These are phyloP conservation scores for Aspergillus sp. DNA, from an alignment of 2,329 filamentous ascomycete species.

Conservation along the genomic window DNA sequence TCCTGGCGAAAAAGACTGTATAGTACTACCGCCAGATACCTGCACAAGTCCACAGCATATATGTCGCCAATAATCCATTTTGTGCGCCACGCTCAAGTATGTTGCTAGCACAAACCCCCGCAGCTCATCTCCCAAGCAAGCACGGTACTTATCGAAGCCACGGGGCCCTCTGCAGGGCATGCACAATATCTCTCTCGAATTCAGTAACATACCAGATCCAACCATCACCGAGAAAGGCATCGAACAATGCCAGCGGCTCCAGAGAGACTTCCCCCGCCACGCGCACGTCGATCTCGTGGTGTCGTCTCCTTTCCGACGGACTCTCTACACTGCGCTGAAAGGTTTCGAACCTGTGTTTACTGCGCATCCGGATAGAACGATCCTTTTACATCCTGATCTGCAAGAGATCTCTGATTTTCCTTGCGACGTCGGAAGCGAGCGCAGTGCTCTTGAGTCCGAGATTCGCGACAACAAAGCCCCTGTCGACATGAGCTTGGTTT, in stretches of 20 bases:
- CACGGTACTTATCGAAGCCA: neutral
- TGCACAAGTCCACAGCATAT: neutral
- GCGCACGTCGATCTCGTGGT: neutral
- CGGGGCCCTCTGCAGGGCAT: neutral
- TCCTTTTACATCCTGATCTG: neutral
- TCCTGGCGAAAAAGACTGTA: neutral
- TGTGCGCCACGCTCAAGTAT: neutral
- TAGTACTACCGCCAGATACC: neutral
- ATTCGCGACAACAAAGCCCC: neutral
- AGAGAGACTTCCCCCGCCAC: neutral
- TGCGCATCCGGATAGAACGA: neutral
- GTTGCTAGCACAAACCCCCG: no score
- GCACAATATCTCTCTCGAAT: neutral
- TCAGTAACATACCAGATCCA: neutral
- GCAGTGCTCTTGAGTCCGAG: neutral
- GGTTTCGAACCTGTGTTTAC: neutral
- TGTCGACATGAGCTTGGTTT: neutral
- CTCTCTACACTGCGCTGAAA: neutral
- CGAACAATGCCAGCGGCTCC: neutral
- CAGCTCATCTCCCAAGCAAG: neutral
- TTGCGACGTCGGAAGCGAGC: neutral
- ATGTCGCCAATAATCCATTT: neutral
- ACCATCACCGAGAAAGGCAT: neutral
- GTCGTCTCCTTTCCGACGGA: neutral
- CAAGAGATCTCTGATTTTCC: neutral